Percentiles rank a stretch among this genome's conserved stretches.
These are phyloP conservation scores for Geotrichum fermentans DNA, from an alignment of 1,139 yeast species.

Conservation along the genomic window DNA sequence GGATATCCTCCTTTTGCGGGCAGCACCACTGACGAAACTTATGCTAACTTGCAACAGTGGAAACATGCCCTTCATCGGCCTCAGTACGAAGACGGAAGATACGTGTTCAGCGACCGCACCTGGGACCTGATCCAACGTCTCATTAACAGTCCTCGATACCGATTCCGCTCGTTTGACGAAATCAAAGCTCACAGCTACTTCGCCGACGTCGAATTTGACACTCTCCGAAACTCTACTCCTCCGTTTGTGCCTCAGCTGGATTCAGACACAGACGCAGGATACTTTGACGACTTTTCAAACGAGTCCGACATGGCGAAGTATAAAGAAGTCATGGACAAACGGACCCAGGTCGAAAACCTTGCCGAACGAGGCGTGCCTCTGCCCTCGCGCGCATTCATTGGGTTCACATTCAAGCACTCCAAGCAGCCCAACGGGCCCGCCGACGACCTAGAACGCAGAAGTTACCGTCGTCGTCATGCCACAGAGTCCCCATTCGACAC, in stretches of 20 bases:
- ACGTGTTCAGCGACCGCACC: conserved; percentile 91
- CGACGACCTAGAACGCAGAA: conserved; percentile 6
- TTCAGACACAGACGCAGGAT: conserved; percentile 96
- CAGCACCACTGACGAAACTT: conserved; percentile 87
- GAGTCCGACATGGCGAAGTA: conserved; percentile 97
- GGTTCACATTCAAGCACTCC: conserved; percentile 86
- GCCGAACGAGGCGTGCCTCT: conserved; percentile 55
- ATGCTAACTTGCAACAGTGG: conserved; percentile 91
- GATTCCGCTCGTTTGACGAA: conserved; percentile 75
- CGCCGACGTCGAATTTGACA: conserved; percentile 73
- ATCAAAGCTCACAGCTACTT: conserved; percentile 77
- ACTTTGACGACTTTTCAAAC: conserved; percentile 93
- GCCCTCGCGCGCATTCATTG: conserved; percentile 74
- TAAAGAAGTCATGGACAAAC: conserved; percentile 90
- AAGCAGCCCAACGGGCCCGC: conserved; percentile 25
- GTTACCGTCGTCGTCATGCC: conserved; percentile 13
- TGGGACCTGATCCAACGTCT: conserved; percentile 78
- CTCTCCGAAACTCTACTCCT: conserved; percentile 60
- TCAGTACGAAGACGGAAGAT: conserved; percentile 83
- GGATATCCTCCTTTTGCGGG: conserved; percentile 98
- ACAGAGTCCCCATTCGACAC: conserved; percentile 19
- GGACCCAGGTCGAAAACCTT: conserved; percentile 74
- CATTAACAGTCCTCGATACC: conserved; percentile 71
- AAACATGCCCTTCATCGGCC: conserved; percentile 84
- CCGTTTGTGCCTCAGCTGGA: conserved; percentile 97